phyloP scores from a whole-genome alignment of 2,329 filamentous ascomycete species.

The Metarhizium humberi region DNA sequence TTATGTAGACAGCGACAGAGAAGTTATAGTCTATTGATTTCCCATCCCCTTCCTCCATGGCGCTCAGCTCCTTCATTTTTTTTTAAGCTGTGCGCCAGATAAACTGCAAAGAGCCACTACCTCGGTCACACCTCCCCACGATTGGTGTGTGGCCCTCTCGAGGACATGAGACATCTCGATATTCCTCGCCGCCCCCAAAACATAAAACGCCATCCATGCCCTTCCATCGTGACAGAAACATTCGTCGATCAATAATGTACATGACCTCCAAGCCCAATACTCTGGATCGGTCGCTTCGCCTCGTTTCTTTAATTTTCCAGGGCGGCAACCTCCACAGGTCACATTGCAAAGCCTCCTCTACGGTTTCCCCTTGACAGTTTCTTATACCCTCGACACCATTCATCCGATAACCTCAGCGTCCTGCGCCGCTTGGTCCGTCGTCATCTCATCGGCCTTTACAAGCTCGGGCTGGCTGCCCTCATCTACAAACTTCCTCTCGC shows the following conservation, averaged over 20 bases:
- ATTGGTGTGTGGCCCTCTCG: background rate
- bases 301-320: background rate
- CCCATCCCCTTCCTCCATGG: background rate
- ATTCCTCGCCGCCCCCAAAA: background rate
- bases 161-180: background rate
- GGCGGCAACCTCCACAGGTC: background rate
- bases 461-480: conserved; percentile 60
- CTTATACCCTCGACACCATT: background rate
- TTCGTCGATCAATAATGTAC: conserved; percentile 11
- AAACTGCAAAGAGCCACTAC: background rate
- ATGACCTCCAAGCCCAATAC: conserved; percentile 2
- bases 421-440: conserved; percentile 27
- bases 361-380: background rate
- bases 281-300: background rate
- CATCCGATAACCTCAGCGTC: conserved; percentile 28
- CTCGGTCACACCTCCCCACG: background rate
- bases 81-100: background rate
- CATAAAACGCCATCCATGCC: conserved; percentile 10
- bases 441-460: conserved; percentile 50
- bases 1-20: background rate
- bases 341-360: background rate
- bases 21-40: background rate
- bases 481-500: conserved; percentile 80
- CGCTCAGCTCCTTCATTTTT: background rate
- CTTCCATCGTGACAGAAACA: conserved; percentile 11